Percentiles rank a stretch among this genome's conserved stretches.
phyloP scores from a whole-genome alignment of 1,284 basidiomycete species.

The Hypsizygus ulmarius region DNA sequence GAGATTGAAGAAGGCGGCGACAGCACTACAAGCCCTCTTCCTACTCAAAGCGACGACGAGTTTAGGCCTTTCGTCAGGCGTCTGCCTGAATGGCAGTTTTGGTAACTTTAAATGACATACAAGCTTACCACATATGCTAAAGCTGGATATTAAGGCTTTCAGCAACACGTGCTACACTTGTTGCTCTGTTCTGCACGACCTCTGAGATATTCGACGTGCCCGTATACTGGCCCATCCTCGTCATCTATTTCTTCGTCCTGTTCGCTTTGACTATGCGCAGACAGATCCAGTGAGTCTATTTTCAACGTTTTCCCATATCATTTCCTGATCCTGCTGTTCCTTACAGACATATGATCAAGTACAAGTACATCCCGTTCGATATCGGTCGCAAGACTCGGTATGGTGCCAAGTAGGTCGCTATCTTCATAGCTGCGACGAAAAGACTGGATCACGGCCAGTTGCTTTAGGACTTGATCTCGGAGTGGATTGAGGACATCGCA shows the following conservation, averaged over 20 bases:
- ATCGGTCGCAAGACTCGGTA: constrained; percentile 85
- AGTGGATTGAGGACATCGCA: constrained; percentile 6
- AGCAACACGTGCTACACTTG: constrained; percentile 82
- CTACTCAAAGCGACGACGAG: constrained; percentile 80
- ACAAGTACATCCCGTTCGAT: constrained; percentile 93
- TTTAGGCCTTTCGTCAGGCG: constrained; percentile 96
- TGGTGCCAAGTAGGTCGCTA: constrained; percentile 24
- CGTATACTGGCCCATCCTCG: constrained; percentile 97
- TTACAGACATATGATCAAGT: constrained; percentile 95
- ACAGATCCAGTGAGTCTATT: constrained; percentile 80
- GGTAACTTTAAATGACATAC: constrained; percentile 50
- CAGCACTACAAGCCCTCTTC: constrained; percentile 41
- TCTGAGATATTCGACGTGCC: constrained; percentile 90
- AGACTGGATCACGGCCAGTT: constrained; percentile 3
- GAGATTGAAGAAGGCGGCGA: constrained; percentile 92
- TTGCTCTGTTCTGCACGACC: constrained; percentile 79
- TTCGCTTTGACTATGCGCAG: constrained; percentile 90
- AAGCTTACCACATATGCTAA: neutral
- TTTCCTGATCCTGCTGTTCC: constrained; percentile 1
- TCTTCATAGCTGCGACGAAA: constrained; percentile 1
- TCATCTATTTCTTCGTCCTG: constrained; percentile 89
- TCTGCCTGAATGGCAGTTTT: constrained; percentile 95
- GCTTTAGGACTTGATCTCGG: neutral
- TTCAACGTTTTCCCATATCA: constrained; percentile 1
- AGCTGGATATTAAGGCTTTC: constrained; percentile 54